phyloP scores from a whole-genome alignment of 1,284 basidiomycete species.

The Neolentinus lepideus region DNA sequence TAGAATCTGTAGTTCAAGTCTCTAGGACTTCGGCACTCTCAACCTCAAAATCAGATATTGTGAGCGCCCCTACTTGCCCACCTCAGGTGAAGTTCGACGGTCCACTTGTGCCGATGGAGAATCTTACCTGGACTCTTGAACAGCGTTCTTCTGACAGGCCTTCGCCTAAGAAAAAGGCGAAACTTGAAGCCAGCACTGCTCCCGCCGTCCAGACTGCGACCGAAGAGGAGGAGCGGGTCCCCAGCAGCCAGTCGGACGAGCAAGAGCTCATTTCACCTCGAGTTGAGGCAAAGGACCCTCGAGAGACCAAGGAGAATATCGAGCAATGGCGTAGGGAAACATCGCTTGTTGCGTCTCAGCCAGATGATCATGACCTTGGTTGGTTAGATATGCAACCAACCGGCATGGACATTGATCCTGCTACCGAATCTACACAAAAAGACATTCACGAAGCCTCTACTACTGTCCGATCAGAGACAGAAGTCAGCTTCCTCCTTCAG shows the following conservation, averaged over 20 bases:
- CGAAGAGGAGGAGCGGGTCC: background rate
- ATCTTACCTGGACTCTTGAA: background rate
- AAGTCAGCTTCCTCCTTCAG: slow-evolving; percentile 13
- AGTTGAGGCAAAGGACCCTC: slow-evolving; percentile 14
- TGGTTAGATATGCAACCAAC: slow-evolving; percentile 9
- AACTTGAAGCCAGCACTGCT: background rate
- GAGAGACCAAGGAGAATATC: slow-evolving; percentile 30
- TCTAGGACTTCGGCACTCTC: background rate
- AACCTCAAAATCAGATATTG: background rate
- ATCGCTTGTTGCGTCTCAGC: slow-evolving; percentile 12
- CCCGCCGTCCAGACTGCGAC: background rate
- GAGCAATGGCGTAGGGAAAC: slow-evolving; percentile 32
- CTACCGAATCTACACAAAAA: background rate
- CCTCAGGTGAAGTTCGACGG: background rate
- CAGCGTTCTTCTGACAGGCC: background rate
- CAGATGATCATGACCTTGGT: slow-evolving; percentile 6
- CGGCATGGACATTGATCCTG: slow-evolving; percentile 5
- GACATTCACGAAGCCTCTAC: slow-evolving; percentile 4
- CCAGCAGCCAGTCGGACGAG: slow-evolving; percentile 4
- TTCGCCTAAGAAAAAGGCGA: slow-evolving; percentile 1
- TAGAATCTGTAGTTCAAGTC: background rate
- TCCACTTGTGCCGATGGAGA: background rate
- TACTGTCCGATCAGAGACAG: slow-evolving; percentile 13
- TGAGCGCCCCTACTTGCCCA: background rate
- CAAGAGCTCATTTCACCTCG: background rate